These are phyloP conservation scores for Hyaloscypha finlandica DNA, from an alignment of 495 filamentous ascomycete genomes.

Conservation along the genomic window DNA sequence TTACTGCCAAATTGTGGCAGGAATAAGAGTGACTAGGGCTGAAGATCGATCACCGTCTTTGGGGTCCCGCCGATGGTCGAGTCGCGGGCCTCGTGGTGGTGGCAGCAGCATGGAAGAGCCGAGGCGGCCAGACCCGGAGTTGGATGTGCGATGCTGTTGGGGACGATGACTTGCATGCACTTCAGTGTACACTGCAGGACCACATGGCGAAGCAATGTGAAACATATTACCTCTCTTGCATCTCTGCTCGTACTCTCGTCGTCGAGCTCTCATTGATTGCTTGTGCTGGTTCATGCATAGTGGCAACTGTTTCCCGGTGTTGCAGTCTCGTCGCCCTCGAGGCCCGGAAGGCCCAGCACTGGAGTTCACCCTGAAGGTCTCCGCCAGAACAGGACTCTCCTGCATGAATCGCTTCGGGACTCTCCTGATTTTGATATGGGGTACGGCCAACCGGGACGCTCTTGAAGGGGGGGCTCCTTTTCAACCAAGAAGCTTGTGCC, in stretches of 20 bases:
- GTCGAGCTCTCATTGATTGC: slow-evolving; percentile 1
- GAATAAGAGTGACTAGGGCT: slow-evolving; percentile 18
- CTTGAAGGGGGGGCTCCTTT: neutral
- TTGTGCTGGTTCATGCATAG: slow-evolving; percentile 17
- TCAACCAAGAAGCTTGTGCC: neutral
- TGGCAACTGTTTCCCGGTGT: slow-evolving; percentile 14
- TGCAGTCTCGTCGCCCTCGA: slow-evolving; percentile 17
- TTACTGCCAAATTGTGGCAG: slow-evolving; percentile 5
- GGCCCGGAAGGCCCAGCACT: slow-evolving; percentile 18
- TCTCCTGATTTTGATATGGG: slow-evolving; percentile 28
- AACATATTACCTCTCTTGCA: slow-evolving; percentile 26
- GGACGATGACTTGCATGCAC: slow-evolving; percentile 27
- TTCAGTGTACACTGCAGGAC: slow-evolving; percentile 11
- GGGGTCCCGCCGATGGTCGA: neutral
- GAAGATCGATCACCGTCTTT: slow-evolving; percentile 8
- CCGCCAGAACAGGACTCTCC: slow-evolving; percentile 31
- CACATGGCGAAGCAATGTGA: slow-evolving; percentile 22
- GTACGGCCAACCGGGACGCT: slow-evolving; percentile 29
- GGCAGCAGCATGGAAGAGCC: neutral
- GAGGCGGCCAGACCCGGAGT: slow-evolving; percentile 1
- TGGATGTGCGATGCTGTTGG: slow-evolving; percentile 4
- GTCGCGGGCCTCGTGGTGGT: neutral
- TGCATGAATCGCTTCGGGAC: slow-evolving; percentile 33
- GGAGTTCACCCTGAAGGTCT: slow-evolving; percentile 20
- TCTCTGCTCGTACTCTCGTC: slow-evolving; percentile 13